Evolutionary conservation across 495 filamentous ascomycete genomes (phyloP).

Genomic region (Aspergillus bertholletiae): DNA sequence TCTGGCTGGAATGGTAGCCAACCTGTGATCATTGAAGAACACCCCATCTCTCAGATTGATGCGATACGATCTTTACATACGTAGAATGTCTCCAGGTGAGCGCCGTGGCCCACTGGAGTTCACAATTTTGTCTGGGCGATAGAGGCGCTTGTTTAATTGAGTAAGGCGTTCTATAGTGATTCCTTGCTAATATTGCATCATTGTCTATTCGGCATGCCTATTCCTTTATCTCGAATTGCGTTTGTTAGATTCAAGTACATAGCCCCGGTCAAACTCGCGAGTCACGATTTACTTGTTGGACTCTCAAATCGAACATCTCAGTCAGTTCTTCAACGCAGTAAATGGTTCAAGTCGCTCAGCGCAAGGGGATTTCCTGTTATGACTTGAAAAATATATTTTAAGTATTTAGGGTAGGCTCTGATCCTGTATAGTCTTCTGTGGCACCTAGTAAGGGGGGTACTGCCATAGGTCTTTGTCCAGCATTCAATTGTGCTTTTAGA

Average conservation of each 20-base stretch:
- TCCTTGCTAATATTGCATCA: background rate
- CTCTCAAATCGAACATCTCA: background rate
- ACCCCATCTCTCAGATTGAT: background rate
- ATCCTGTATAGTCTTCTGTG: background rate
- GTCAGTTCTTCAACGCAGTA: background rate
- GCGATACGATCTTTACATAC: constrained; percentile 6
- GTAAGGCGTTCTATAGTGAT: constrained; percentile 4
- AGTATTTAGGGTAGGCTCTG: background rate
- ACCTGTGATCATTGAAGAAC: constrained; percentile 14
- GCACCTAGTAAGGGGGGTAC: background rate
- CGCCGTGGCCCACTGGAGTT: constrained; percentile 2
- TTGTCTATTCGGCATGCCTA: background rate
- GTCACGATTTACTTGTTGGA: background rate
- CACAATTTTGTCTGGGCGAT: background rate
- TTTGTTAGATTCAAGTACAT: background rate
- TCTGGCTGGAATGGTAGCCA: constrained; percentile 56
- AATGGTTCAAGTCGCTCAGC: background rate
- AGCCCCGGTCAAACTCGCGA: background rate
- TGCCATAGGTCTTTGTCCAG: background rate
- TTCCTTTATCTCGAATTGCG: background rate
- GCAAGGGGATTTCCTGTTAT: background rate
- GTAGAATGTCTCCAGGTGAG: background rate
- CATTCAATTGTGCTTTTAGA: background rate
- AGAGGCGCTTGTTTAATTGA: constrained; percentile 8
- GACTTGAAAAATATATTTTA: background rate